These are phyloP conservation scores for Ceratobasidium sp. DNA, from an alignment of 1,284 basidiomycete species.

Conservation along the genomic window DNA sequence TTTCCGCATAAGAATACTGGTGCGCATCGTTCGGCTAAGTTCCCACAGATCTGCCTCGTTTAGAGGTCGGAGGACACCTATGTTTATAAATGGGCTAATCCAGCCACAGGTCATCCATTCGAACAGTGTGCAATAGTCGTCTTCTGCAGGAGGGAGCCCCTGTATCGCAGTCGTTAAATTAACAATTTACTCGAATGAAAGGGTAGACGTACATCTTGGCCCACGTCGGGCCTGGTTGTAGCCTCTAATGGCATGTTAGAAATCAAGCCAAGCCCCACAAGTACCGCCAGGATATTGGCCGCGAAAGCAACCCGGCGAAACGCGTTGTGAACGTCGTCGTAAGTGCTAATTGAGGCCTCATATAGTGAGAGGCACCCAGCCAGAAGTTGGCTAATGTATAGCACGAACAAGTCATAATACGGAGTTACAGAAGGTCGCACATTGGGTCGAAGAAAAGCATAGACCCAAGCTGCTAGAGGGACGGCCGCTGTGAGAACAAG, in stretches of 20 bases:
- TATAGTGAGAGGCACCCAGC: conserved; percentile 28
- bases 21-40: conserved; percentile 29
- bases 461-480: conserved; percentile 41
- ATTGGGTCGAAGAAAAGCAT: conserved; percentile 31
- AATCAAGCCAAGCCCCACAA: conserved; percentile 72
- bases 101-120: conserved; percentile 44
- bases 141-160: conserved; percentile 33
- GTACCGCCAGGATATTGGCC: conserved; percentile 67
- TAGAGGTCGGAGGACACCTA: conserved; percentile 22
- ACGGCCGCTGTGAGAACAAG: neutral
- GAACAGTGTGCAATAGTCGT: conserved; percentile 39
- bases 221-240: conserved; percentile 61
- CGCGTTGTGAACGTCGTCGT: neutral
- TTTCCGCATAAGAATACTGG: conserved; percentile 34
- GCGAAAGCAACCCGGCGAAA: neutral
- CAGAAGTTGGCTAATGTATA: conserved; percentile 33
- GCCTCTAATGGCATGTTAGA: neutral
- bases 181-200: neutral
- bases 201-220: conserved; percentile 74
- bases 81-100: conserved; percentile 38
- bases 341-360: neutral
- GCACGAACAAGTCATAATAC: conserved; percentile 37
- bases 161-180: neutral
- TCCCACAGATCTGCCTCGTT: conserved; percentile 46
- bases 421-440: conserved; percentile 32